Conservation (phyloP, 2,329 filamentous ascomycete genomes). For the Acephala macrosclerotiorum region DNA sequence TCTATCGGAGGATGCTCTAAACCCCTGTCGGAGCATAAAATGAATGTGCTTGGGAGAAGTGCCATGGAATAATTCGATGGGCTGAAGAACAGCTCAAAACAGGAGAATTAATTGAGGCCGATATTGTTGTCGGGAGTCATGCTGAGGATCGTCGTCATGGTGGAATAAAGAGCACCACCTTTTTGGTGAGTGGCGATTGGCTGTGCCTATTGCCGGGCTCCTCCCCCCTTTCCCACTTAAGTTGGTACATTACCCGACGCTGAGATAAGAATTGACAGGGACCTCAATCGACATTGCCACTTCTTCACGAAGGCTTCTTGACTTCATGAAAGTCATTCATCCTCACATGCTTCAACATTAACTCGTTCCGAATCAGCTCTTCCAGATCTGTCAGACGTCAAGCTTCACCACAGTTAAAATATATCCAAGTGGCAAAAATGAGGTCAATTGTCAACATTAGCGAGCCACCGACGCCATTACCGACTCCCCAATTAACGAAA, state of each 20-base stretch:
- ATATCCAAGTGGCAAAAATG: background rate
- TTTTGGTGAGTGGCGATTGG: background rate
- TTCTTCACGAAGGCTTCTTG: background rate
- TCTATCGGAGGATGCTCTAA: background rate
- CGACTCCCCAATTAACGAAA: background rate
- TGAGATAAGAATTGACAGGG: background rate
- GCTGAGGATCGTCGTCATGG: background rate
- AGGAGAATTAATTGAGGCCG: too few species aligned
- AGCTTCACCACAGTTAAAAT: background rate
- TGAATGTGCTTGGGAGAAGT: background rate
- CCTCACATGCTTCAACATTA: background rate
- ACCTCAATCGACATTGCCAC: background rate
- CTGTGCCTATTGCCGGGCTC: background rate
- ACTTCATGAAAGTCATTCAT: background rate
- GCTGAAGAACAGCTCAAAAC: too few species aligned
- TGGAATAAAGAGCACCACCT: too few species aligned
- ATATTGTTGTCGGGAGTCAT: background rate
- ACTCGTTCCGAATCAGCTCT: background rate
- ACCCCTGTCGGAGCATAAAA: background rate
- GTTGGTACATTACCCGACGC: background rate
- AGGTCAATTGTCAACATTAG: background rate
- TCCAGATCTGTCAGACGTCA: background rate
- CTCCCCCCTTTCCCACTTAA: too few species aligned
- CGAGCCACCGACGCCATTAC: background rate
- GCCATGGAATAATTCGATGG: background rate